Conservation (phyloP, 78 protist species). For the Cyanophora paradoxa region DNA sequence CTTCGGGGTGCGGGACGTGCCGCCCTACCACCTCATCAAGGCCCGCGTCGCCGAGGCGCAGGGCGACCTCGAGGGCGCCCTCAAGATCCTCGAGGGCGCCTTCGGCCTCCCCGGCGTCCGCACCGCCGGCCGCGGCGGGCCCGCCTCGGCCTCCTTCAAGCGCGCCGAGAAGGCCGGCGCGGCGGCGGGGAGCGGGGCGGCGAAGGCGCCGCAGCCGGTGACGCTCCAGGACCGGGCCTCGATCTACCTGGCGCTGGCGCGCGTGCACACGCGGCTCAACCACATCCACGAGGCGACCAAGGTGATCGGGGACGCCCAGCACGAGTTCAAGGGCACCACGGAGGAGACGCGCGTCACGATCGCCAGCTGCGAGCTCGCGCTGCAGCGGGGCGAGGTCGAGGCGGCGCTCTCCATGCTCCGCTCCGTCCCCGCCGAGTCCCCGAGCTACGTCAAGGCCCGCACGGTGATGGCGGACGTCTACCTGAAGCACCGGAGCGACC, state of each 20-base stretch:
- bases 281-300: slow-evolving; percentile 13
- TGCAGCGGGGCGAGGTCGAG: slow-evolving; percentile 25
- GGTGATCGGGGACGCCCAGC: slow-evolving; percentile 24
- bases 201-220: neutral
- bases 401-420: slow-evolving; percentile 29
- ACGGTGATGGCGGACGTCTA: slow-evolving; percentile 42
- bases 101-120: slow-evolving; percentile 33
- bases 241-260: neutral
- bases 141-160: neutral
- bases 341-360: slow-evolving; percentile 29
- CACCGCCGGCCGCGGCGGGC: neutral
- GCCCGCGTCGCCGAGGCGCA: neutral
- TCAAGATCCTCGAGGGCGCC: slow-evolving; percentile 19
- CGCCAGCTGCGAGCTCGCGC: slow-evolving; percentile 25
- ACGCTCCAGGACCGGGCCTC: neutral
- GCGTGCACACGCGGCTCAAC: neutral
- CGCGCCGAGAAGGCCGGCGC: neutral
- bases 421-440: neutral
- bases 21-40: slow-evolving; percentile 35
- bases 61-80: slow-evolving; percentile 28
- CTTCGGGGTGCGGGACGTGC: slow-evolving; percentile 39
- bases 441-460: slow-evolving; percentile 44
- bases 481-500: slow-evolving; percentile 38
- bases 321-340: slow-evolving; percentile 17
- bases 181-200: neutral